Percentiles rank a stretch among this genome's conserved stretches.
Evolutionary conservation across 495 filamentous ascomycete species (phyloP).

Genomic region (Xylaria sp.): DNA sequence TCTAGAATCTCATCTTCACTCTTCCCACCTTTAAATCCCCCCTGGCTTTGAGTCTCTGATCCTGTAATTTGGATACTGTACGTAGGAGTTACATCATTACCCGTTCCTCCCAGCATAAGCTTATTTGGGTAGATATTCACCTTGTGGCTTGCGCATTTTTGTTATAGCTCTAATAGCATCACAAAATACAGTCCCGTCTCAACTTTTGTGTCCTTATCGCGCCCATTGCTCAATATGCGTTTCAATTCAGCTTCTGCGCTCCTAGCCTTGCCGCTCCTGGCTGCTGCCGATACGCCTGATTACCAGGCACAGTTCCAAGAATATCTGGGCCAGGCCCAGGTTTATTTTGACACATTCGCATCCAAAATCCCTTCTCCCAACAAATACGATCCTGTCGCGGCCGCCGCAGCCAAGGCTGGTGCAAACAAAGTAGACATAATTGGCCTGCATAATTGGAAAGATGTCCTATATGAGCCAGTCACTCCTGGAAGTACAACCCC

Average conservation of each 20-base stretch:
- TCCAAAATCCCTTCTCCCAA: slow-evolving; percentile 63
- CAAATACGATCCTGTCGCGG: slow-evolving; percentile 48
- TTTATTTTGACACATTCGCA: slow-evolving; percentile 67
- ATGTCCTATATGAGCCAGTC: slow-evolving; percentile 67
- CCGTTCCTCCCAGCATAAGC: not conserved
- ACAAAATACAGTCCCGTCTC: slow-evolving; percentile 3
- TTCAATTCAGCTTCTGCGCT: slow-evolving; percentile 65
- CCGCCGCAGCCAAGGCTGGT: slow-evolving; percentile 43
- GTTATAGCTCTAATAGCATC: slow-evolving; percentile 25
- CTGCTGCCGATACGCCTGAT: slow-evolving; percentile 61
- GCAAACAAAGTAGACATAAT: slow-evolving; percentile 63
- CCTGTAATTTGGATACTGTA: slow-evolving; percentile 8
- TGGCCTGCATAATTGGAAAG: slow-evolving; percentile 75
- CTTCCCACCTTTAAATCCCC: not conserved
- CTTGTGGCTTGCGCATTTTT: slow-evolving; percentile 3
- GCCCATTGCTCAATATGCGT: slow-evolving; percentile 63
- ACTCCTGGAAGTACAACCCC: slow-evolving; percentile 59
- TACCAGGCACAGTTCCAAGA: slow-evolving; percentile 77
- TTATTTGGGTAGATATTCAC: not conserved
- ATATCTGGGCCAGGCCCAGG: slow-evolving; percentile 64
- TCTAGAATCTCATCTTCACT: not conserved
- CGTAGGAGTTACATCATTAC: slow-evolving; percentile 29
- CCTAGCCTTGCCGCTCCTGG: slow-evolving; percentile 73
- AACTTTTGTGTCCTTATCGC: slow-evolving; percentile 4
- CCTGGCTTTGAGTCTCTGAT: not conserved